Percentiles rank a stretch among this genome's conserved stretches.
These are phyloP conservation scores for Arthrocladium fulminans DNA, from an alignment of 2,329 filamentous ascomycete genomes.

Conservation along the genomic window DNA sequence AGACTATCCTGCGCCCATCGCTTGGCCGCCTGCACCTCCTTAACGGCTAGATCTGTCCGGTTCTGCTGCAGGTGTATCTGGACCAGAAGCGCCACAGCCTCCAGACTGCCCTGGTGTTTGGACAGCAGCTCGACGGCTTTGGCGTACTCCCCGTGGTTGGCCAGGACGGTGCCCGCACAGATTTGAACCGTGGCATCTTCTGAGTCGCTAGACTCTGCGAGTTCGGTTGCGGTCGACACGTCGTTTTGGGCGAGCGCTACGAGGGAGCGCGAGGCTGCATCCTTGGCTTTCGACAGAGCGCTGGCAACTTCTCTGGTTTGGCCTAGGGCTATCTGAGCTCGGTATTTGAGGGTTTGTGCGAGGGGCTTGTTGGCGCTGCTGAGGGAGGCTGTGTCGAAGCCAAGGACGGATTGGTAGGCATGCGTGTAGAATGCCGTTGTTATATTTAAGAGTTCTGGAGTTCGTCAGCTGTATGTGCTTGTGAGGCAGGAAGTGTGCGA, in stretches of 20 bases:
- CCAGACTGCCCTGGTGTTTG: slow-evolving; percentile 73
- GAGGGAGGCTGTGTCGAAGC: slow-evolving; percentile 74
- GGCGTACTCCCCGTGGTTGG: slow-evolving; percentile 70
- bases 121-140: slow-evolving; percentile 71
- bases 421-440: slow-evolving; percentile 62
- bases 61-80: slow-evolving; percentile 92
- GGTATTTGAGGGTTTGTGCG: slow-evolving; percentile 67
- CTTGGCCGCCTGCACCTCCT: slow-evolving; percentile 77
- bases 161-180: slow-evolving; percentile 70
- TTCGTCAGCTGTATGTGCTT: slow-evolving; percentile 11
- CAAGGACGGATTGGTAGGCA: slow-evolving; percentile 76
- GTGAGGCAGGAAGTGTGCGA: not conserved
- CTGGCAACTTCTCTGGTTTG: slow-evolving; percentile 64
- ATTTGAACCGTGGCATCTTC: slow-evolving; percentile 78
- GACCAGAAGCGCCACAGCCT: slow-evolving; percentile 73
- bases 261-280: slow-evolving; percentile 67
- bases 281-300: slow-evolving; percentile 55
- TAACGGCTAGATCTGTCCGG: slow-evolving; percentile 77
- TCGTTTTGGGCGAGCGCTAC: slow-evolving; percentile 67
- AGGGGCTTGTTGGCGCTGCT: slow-evolving; percentile 68
- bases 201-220: slow-evolving; percentile 52
- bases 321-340: slow-evolving; percentile 74
- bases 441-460: slow-evolving; percentile 56
- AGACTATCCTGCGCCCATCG: slow-evolving; percentile 93
- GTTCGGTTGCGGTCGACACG: slow-evolving; percentile 53